Base-by-base conservation (phyloP, 306 rosid species). In the Vigna angularis region DNA sequence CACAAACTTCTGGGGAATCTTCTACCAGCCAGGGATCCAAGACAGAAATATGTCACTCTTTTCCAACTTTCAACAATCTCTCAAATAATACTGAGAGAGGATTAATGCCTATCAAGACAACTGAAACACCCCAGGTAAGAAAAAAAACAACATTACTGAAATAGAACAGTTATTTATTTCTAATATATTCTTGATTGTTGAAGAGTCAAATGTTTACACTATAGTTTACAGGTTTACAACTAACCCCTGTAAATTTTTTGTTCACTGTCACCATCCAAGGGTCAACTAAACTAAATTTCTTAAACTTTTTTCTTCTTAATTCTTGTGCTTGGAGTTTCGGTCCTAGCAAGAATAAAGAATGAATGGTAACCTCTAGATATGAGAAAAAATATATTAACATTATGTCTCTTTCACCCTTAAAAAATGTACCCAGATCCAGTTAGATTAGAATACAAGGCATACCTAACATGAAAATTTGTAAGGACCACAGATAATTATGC, bases 21-120 rank as follows among this genome's bases (percentile, higher is more conserved):
- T 82, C 84, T 3, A 86, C 92, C 10, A 88, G 90, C 81, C 84
- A 86, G 1, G 79, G 75, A 12, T 86, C 86, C 67, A 88, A 82
- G 48, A 87, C 77, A 34, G 84, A 87, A 36, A 24, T 85, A 22
- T 70, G 83, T 67, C 82, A 59, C 84, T 85, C 96, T 4, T 84
- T 87, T 59, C 97, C 92, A 66, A 86, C 89, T 66, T 89, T 90
- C 86, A 86, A 73, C 73, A 59, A 32, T 73, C 63, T 81, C 53
- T 47, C 82, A 62, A 72, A 70, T 72, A 80, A 66, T 51, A 78
- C 11, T 59, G 64, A 80, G 42, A 82, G 44, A 42, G 65, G 66
- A 78, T 66, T 72, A 7, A 65, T 73, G 28, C 50, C 89, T 82
- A 44, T 49, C 66, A 36, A 70, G 11, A 51, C 82, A 70, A 56